These are phyloP conservation scores for Lindgomyces ingoldianus DNA, from an alignment of 495 filamentous ascomycete genomes.

Conservation along the genomic window DNA sequence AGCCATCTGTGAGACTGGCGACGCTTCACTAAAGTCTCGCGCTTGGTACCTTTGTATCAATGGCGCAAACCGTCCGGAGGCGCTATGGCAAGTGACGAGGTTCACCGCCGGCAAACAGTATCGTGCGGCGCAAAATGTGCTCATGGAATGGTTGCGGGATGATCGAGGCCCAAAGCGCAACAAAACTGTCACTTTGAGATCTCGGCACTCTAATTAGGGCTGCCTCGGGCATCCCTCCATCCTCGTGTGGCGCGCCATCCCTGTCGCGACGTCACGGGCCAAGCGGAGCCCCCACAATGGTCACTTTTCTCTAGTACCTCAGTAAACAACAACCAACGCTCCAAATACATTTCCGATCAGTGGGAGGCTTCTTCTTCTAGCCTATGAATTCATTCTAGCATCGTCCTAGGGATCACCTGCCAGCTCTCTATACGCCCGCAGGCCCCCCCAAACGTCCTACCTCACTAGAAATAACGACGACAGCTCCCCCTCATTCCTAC, in stretches of 20 bases:
- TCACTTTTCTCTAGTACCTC: not conserved
- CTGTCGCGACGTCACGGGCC: not conserved
- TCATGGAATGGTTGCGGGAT: not conserved
- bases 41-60: too few relatives aligned
- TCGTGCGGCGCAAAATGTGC: slow-evolving; percentile 22
- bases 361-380: too few relatives aligned
- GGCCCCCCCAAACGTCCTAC: too few relatives aligned
- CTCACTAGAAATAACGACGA: not conserved
- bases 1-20: slow-evolving; percentile 10
- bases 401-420: not conserved
- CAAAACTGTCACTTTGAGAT: not conserved
- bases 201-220: too few relatives aligned
- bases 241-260: not conserved
- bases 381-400: too few relatives aligned
- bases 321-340: not conserved
- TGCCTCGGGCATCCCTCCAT: too few relatives aligned
- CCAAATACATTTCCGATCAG: too few relatives aligned
- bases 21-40: slow-evolving; percentile 14
- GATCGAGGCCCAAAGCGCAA: not conserved
- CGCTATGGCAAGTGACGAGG: not conserved
- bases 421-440: slow-evolving; percentile 10
- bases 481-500: not conserved
- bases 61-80: not conserved
- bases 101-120: not conserved
- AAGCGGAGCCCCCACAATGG: not conserved